Evolutionary conservation across 163 green algal genomes (phyloP).

Genomic region (Scenedesmus sp.): DNA sequence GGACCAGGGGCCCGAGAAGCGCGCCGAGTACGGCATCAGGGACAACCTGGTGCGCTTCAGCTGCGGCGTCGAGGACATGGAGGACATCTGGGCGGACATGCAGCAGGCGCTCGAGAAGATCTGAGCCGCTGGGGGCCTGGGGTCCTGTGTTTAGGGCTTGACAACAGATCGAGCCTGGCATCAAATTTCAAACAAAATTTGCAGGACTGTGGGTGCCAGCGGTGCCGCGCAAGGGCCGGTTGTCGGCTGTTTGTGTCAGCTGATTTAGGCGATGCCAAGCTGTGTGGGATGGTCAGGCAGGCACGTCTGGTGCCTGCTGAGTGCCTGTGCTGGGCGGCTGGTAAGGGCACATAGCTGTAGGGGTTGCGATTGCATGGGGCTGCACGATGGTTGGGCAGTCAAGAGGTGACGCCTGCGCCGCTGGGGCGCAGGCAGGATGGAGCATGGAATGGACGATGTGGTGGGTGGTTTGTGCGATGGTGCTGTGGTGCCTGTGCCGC

Average conservation of each 20-base stretch:
- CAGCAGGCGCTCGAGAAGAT: conserved; percentile 78
- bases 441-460: not conserved
- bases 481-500: not conserved
- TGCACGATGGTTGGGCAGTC: not conserved
- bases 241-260: not conserved
- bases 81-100: conserved; percentile 98
- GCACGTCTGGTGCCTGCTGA: not conserved
- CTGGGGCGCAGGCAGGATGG: not conserved
- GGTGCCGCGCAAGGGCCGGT: too few relatives aligned
- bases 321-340: not conserved
- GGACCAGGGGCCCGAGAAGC: conserved; percentile 91
- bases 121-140: conserved; percentile 4
- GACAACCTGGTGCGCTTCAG: conserved; percentile 98
- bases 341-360: not conserved
- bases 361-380: not conserved
- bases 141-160: too few relatives aligned
- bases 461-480: not conserved
- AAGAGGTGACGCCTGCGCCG: not conserved
- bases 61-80: conserved; percentile 93
- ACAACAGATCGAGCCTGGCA: too few relatives aligned
- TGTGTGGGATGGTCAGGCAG: not conserved
- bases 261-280: not conserved
- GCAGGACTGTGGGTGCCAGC: too few relatives aligned
- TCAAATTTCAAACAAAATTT: too few relatives aligned
- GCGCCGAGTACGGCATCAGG: conserved; percentile 96